These are phyloP conservation scores for Pelagomonas calceolata DNA, from an alignment of 108 stramenopile genomes.

Conservation along the genomic window DNA sequence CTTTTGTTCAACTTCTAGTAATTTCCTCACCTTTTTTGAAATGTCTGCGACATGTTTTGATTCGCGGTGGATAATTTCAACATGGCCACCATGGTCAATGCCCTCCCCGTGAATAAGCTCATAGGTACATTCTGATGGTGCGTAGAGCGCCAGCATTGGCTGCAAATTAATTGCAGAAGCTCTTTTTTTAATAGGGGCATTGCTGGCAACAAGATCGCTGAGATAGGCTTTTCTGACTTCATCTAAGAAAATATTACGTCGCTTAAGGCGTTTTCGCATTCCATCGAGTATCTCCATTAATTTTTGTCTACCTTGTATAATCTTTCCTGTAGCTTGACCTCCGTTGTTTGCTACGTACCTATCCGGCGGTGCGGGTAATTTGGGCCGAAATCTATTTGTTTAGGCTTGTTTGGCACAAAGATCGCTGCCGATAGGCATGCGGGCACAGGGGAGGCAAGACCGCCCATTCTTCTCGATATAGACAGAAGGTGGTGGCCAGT, in stretches of 20 bases:
- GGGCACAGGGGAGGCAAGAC: no score
- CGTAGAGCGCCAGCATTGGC: neutral
- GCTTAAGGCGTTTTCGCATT: neutral
- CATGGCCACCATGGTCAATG: neutral
- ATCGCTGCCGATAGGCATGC: no score
- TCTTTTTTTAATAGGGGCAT: neutral
- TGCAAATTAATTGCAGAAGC: neutral
- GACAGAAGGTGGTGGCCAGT: no score
- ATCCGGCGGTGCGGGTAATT: no score
- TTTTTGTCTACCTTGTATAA: no score
- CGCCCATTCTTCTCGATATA: no score
- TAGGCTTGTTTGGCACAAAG: no score
- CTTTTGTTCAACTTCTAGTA: constrained; percentile 3
- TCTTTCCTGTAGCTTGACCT: no score
- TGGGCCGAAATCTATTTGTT: no score
- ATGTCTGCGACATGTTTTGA: constrained; percentile 8
- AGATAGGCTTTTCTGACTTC: constrained; percentile 11
- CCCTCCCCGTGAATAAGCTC: neutral
- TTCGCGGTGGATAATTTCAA: constrained; percentile 7
- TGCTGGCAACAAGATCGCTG: constrained; percentile 4
- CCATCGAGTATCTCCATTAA: no score
- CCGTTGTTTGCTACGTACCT: no score
- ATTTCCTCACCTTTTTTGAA: neutral
- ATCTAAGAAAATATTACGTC: constrained; percentile 1
- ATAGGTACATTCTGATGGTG: neutral